Base-by-base conservation (phyloP, 2,329 filamentous ascomycete genomes). In the Acarospora socialis region DNA sequence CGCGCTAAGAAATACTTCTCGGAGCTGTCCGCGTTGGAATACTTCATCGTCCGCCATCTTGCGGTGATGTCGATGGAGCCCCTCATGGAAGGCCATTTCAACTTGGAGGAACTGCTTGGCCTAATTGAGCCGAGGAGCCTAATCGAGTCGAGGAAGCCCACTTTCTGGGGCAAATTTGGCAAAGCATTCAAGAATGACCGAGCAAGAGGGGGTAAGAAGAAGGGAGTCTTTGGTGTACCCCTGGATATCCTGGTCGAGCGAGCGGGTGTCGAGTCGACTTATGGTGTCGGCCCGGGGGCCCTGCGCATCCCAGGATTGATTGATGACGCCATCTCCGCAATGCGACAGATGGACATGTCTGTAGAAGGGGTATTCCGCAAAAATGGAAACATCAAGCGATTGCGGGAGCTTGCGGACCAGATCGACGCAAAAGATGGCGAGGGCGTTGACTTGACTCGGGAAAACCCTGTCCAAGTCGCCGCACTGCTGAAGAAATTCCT, bases 281-380 rank as follows among this genome's bases (percentile, higher is more conserved):
- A 95, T 52, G 90, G 90, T 21, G 82, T 98, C 39, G 90, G 90
- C 1, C 86, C 90, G 7, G 87, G 86, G 12, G 79, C 83, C 9
- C 66, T 98, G 35, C 79, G 83, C 32, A 82, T 98, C 24, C 90
- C 90, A 3, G 81, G 83, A n/a, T 66, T 98, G 32, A 70, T 98
- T n/a, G 87, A 95, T 48, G 87, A 94, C 51, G 77, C 87, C 29
- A 78, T 98, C 21, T 80, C 81, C 3, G 84, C 86, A 8, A 93
- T 98, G 82, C 77, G 86, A 46, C 90, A 87, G 56, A 95, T 98
- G 83, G 90, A 98, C 54, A 84, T 98, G 62, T 95, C 87, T 2
- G 83, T 98, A 1, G 90, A 98, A 56, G 90, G 90, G 47, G 86
- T 98, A 14, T 98, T 98, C 71, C 77, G 90, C 46, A 98, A 98